Evolutionary conservation across 2,329 filamentous ascomycete species (phyloP).

Genomic region (Venturia carpophila): DNA sequence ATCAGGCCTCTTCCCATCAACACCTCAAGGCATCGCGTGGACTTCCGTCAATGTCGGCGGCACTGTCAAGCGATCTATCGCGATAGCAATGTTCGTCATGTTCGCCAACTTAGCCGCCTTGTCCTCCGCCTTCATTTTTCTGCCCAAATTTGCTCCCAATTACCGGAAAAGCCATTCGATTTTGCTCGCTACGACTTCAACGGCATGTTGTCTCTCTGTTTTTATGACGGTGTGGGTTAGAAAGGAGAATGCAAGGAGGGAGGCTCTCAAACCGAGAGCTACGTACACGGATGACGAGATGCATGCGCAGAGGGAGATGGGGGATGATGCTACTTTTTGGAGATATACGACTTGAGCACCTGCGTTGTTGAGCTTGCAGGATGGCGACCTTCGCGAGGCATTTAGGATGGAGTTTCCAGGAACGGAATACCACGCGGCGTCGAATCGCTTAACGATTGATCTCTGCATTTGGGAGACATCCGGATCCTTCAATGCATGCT

Average conservation of each 20-base stretch:
- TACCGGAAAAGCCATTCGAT: slow-evolving; percentile 41
- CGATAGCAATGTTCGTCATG: slow-evolving; percentile 9
- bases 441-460: too few species aligned
- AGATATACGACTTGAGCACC: slow-evolving; percentile 27
- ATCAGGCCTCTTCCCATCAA: slow-evolving; percentile 7
- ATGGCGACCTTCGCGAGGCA: too few species aligned
- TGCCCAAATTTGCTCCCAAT: slow-evolving; percentile 35
- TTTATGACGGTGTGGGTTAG: slow-evolving; percentile 52
- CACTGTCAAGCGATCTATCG: slow-evolving; percentile 10
- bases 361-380: neutral
- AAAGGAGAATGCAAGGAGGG: slow-evolving; percentile 49
- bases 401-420: neutral
- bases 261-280: slow-evolving; percentile 39
- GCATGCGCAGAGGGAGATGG: slow-evolving; percentile 44
- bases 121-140: slow-evolving; percentile 43
- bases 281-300: slow-evolving; percentile 42
- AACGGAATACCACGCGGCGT: neutral
- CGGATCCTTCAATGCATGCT: too few species aligned
- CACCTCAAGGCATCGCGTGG: slow-evolving; percentile 15
- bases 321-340: slow-evolving; percentile 47
- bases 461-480: too few species aligned
- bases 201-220: slow-evolving; percentile 35
- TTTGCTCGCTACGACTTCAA: slow-evolving; percentile 39
- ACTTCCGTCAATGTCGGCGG: slow-evolving; percentile 2
- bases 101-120: slow-evolving; percentile 5